Percentiles rank a stretch among this genome's conserved stretches.
Evolutionary conservation across 306 rosid genomes (phyloP).

Genomic region (Aeschynomene evenia): DNA sequence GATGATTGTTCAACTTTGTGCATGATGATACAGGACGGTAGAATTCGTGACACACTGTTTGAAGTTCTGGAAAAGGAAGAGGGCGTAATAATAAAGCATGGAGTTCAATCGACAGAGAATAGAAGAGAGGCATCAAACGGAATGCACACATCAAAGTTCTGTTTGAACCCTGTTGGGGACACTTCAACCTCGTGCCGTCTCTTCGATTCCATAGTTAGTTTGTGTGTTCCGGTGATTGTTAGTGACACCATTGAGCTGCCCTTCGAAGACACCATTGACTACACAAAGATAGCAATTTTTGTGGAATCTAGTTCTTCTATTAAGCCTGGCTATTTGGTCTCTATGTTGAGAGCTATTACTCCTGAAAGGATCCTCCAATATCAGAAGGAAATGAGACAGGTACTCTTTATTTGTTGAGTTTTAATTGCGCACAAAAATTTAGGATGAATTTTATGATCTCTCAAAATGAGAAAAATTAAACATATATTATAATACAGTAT

Average conservation of each 20-base stretch:
- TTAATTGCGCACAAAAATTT: too few relatives aligned
- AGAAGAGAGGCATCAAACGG: conserved; percentile 89
- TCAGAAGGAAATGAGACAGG: conserved; percentile 82
- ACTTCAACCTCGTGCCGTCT: conserved; percentile 97
- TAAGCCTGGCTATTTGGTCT: conserved; percentile 64
- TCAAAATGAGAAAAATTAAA: too few relatives aligned
- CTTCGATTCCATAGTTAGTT: conserved; percentile 90
- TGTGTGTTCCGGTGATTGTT: conserved; percentile 84
- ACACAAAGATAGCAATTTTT: conserved; percentile 78
- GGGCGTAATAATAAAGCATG: conserved; percentile 78
- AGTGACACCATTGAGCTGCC: conserved; percentile 92
- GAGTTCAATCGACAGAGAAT: conserved; percentile 88
- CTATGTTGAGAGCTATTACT: conserved; percentile 56
- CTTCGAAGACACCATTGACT: conserved; percentile 88
- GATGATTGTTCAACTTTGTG: too few relatives aligned
- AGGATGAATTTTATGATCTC: too few relatives aligned
- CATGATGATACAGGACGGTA: conserved; percentile 82
- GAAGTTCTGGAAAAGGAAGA: conserved; percentile 68
- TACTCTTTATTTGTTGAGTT: too few relatives aligned
- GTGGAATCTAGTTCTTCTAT: conserved; percentile 65
- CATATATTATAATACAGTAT: too few relatives aligned
- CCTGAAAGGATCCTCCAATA: conserved; percentile 62
- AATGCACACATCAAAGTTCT: conserved; percentile 91
- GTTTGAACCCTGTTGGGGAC: conserved; percentile 98
- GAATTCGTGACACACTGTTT: conserved; percentile 81